Evolutionary conservation across 495 filamentous ascomycete species (phyloP).

Genomic region (Neurospora tetraspora): DNA sequence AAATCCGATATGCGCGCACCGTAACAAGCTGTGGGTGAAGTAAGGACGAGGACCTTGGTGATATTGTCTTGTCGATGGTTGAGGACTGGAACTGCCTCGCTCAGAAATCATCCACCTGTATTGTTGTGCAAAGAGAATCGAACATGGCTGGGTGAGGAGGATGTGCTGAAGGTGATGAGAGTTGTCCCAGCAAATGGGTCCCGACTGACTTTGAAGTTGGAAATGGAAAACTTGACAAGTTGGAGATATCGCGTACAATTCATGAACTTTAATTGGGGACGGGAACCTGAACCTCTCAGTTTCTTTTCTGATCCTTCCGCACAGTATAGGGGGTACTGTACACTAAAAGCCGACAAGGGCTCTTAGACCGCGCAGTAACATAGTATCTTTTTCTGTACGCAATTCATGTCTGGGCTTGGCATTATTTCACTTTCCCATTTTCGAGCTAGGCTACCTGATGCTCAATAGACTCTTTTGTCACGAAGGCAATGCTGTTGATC

Average conservation of each 20-base stretch:
- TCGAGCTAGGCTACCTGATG: background rate
- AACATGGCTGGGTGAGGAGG: background rate
- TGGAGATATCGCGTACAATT: background rate
- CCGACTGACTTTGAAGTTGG: background rate
- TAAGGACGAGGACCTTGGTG: background rate
- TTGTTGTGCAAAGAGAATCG: background rate
- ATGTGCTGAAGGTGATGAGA: background rate
- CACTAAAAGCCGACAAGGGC: background rate
- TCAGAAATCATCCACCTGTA: background rate
- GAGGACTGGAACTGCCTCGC: background rate
- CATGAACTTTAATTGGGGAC: background rate
- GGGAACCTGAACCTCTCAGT: background rate
- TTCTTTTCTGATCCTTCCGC: background rate
- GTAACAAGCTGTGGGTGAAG: background rate
- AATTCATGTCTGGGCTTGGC: background rate
- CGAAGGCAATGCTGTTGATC: background rate
- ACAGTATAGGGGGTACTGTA: background rate
- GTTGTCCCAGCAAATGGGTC: background rate
- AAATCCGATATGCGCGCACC: background rate
- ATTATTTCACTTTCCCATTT: background rate
- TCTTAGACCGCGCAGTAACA: background rate
- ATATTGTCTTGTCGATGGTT: background rate
- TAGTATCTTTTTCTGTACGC: background rate
- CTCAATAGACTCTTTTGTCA: background rate
- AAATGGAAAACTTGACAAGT: background rate